These are phyloP conservation scores for Cercospora sp. DNA, from an alignment of 2,329 filamentous ascomycete genomes.

Conservation along the genomic window DNA sequence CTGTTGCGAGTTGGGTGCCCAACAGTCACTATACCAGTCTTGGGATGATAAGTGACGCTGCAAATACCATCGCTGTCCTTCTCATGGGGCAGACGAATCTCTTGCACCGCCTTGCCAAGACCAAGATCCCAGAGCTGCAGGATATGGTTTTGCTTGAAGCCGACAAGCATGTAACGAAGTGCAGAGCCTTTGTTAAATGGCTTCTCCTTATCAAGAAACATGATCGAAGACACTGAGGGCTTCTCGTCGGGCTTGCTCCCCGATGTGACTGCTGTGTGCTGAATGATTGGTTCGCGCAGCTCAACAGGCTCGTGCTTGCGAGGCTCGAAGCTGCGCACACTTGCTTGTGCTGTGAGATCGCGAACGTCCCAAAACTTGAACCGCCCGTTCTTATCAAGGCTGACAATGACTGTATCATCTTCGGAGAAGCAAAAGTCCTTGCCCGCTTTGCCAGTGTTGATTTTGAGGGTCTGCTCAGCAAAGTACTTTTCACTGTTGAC, in stretches of 20 bases:
- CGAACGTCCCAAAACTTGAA: constrained; percentile 99
- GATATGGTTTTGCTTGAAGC: constrained; percentile 98
- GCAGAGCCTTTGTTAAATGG: constrained; percentile 89
- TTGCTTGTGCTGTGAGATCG: constrained; percentile 57
- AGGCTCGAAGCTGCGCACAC: constrained; percentile 48
- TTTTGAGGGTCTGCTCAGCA: constrained; percentile 83
- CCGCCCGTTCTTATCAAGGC: constrained; percentile 91
- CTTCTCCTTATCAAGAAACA: constrained; percentile 93
- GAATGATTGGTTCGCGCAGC: constrained; percentile 81
- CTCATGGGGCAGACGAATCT: constrained; percentile 86
- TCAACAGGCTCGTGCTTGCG: constrained; percentile 52
- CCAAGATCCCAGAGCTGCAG: constrained; percentile 98
- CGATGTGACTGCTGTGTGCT: constrained; percentile 64
- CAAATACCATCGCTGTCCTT: constrained; percentile 91
- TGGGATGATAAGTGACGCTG: constrained; percentile 90
- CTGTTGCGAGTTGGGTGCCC: constrained; percentile 97
- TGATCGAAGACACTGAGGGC: constrained; percentile 92
- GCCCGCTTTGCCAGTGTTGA: constrained; percentile 94
- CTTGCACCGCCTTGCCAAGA: constrained; percentile 91
- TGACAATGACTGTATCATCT: constrained; percentile 91
- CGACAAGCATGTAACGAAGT: constrained; percentile 91
- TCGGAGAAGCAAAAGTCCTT: constrained; percentile 99
- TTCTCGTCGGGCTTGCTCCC: constrained; percentile 62
- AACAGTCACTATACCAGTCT: constrained; percentile 88
- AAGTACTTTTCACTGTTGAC: constrained; percentile 88